Conservation (phyloP, 441 rosid species). For the Brassica balearica region DNA sequence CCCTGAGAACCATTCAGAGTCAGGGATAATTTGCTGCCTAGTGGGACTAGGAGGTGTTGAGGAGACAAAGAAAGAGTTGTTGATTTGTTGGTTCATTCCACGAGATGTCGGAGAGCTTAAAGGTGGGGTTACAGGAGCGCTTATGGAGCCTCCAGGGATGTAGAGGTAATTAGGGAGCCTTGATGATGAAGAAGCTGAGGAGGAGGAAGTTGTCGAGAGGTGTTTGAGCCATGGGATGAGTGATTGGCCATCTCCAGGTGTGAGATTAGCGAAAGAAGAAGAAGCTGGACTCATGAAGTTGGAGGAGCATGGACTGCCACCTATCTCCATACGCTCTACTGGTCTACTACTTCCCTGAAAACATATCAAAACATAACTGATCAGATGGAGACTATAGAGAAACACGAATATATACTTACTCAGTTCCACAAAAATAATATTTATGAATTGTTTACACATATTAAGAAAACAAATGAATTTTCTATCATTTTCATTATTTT, state of each 20-base stretch:
- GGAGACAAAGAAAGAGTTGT: conserved; percentile 54
- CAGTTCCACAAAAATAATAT: no score
- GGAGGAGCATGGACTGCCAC: conserved; percentile 60
- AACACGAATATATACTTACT: not conserved
- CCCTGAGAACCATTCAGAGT: conserved; percentile 76
- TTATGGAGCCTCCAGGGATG: conserved; percentile 68
- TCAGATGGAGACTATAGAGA: not conserved
- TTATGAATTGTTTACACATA: no score
- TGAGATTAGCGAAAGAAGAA: conserved; percentile 58
- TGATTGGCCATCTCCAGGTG: conserved; percentile 58
- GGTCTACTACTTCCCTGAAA: conserved; percentile 73
- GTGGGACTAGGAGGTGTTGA: conserved; percentile 80
- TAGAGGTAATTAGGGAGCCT: conserved; percentile 58
- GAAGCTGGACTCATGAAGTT: conserved; percentile 67
- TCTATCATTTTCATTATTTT: no score
- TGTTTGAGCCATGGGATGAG: conserved; percentile 78
- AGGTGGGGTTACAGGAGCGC: conserved; percentile 84
- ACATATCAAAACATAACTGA: conserved; percentile 22
- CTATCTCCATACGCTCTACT: conserved; percentile 58
- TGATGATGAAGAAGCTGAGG: conserved; percentile 75
- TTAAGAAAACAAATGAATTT: no score
- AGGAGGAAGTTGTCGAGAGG: conserved; percentile 61
- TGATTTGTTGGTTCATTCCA: conserved; percentile 50
- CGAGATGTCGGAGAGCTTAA: conserved; percentile 74
- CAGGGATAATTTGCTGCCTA: conserved; percentile 54